Base-by-base conservation (phyloP, 306 rosid genomes). In the Cicer chorassanicum region DNA sequence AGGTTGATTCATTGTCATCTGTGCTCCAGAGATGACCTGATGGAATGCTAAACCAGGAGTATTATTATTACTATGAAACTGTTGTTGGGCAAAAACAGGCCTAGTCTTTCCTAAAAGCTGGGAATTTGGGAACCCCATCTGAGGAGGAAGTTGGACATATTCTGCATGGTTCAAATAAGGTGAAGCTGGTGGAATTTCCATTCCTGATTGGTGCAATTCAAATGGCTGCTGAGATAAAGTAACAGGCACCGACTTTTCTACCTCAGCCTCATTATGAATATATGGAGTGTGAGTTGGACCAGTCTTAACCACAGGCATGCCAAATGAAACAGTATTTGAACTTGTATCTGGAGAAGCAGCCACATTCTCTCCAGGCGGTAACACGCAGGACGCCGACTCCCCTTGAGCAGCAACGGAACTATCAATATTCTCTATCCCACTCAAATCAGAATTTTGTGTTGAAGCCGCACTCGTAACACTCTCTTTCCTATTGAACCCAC, bases 361-460 rank as follows among this genome's bases (percentile, higher is more conserved):
- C 39, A 56, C 77, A 68, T 84, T 82, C 65, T 76, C 87, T 73
- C 72, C 83, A 1, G 87, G 86, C 1, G 89, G 85, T 46, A 80
- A 56, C 50, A 65, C 10, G 4, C 76, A 55, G 1, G 85, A 49
- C 46, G 82, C 39, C 13, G 78, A 76, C 66, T 85, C 90, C 70
- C 84, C 89, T 72, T 82, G 92, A 80, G 84, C 79, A 64, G 81
- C 69, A 69, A 75, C 24, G 8, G 71, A 73, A 74, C 76, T 43
- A 76, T 89, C 91, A 75, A 84, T 55, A 53, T 72, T 79, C 56
- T 93, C 98, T 6, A 68, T 15, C 45, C 80, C 96, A 75, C 97
- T 88, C 11, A 85, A 75, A 85, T 93, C 97, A 41, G 98, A 91
- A 88, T 87, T 87, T 68, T 88, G 93, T 0, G 96, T 91, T 38